These are phyloP conservation scores for Fusarium udum DNA, from an alignment of 2,329 filamentous ascomycete genomes.

Conservation along the genomic window DNA sequence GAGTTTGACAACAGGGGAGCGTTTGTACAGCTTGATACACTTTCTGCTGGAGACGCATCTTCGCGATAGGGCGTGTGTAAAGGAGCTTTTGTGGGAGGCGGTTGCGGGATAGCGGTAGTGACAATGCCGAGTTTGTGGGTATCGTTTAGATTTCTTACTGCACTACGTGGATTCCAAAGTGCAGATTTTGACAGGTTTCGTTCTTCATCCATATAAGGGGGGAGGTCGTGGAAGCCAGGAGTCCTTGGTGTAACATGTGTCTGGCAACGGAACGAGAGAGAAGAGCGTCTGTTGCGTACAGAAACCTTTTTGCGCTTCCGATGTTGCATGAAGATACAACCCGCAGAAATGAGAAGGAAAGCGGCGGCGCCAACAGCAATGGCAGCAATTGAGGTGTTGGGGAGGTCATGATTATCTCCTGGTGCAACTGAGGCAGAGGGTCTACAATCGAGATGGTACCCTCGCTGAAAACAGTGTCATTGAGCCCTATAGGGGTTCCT, in stretches of 20 bases:
- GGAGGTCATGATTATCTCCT: constrained; percentile 38
- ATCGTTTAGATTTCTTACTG: neutral
- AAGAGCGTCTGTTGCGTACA: constrained; percentile 45
- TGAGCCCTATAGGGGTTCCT: constrained; percentile 52
- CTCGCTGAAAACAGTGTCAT: constrained; percentile 56
- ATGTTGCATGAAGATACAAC: constrained; percentile 55
- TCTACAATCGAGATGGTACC: constrained; percentile 47
- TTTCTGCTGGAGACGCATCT: constrained; percentile 46
- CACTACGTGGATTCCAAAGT: constrained; percentile 14
- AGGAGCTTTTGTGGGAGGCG: constrained; percentile 27
- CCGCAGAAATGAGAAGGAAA: constrained; percentile 50
- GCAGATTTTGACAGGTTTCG: constrained; percentile 23
- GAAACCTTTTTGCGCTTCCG: constrained; percentile 55
- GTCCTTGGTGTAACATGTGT: constrained; percentile 46
- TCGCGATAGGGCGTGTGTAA: constrained; percentile 28
- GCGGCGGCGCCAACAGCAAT: constrained; percentile 54
- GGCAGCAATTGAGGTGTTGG: constrained; percentile 55
- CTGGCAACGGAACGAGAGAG: constrained; percentile 63
- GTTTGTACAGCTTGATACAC: constrained; percentile 47
- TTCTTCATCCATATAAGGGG: constrained; percentile 31
- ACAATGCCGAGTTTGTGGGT: constrained; percentile 26
- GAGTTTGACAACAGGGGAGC: constrained; percentile 48
- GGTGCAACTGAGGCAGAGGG: constrained; percentile 30
- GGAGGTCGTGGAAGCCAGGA: constrained; percentile 29
- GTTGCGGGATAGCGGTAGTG: constrained; percentile 34